Percentiles rank a stretch among this genome's conserved stretches.
Conservation (phyloP, 2,329 filamentous ascomycete genomes). For the Stenocarpella maydis region DNA sequence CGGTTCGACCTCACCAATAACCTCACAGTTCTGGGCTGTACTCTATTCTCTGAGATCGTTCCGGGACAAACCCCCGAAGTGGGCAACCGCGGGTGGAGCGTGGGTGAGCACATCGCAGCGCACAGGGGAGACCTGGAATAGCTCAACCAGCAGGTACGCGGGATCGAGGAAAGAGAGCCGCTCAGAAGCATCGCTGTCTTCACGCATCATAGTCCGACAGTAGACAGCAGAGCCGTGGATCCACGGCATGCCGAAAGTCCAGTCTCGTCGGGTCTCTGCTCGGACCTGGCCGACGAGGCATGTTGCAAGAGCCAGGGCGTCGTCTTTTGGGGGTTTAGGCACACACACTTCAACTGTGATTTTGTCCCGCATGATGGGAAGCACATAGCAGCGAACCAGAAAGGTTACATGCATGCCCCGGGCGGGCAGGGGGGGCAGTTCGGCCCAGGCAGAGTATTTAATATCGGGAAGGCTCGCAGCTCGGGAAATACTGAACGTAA, state of each 20-base stretch:
- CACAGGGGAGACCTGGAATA: constrained; percentile 40
- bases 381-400: not conserved
- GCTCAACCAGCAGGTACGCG: constrained; percentile 40
- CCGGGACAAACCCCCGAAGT: not conserved
- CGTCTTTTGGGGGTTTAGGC: constrained; percentile 57
- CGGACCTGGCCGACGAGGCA: constrained; percentile 46
- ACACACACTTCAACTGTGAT: constrained; percentile 58
- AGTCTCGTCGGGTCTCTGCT: constrained; percentile 47
- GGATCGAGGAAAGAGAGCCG: not conserved
- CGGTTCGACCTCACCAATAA: constrained; percentile 40
- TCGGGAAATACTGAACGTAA: not conserved
- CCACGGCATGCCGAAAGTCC: constrained; percentile 36
- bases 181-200: constrained; percentile 36
- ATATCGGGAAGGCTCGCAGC: not conserved
- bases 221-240: constrained; percentile 35
- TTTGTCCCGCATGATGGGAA: constrained; percentile 40
- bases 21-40: constrained; percentile 47
- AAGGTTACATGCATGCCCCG: not conserved
- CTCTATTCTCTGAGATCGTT: not conserved
- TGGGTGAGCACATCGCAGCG: constrained; percentile 36
- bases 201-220: constrained; percentile 40
- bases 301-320: constrained; percentile 49
- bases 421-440: not conserved
- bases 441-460: not conserved
- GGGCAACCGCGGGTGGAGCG: constrained; percentile 36